A percentile compares a stretch with the other conserved stretches of the same genome.
Evolutionary conservation across 768 basidiomycete genomes (phyloP).

Genomic region (Mycena vulgaris): DNA sequence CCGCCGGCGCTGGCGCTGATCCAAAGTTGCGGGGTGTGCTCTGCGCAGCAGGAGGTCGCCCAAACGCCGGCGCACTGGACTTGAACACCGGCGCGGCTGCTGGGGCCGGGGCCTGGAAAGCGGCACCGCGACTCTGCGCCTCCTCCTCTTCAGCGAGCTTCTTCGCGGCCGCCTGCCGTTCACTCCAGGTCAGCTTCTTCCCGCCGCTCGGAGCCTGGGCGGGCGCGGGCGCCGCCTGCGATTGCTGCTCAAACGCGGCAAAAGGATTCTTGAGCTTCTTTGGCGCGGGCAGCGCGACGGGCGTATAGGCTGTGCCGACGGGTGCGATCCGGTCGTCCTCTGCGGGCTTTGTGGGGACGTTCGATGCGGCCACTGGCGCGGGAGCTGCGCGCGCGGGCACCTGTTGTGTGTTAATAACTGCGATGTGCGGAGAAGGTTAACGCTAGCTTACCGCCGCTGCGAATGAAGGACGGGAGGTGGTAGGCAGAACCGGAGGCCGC

Average conservation of each 20-base stretch:
- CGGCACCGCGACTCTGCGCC: conserved; percentile 71
- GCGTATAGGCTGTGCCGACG: conserved; percentile 90
- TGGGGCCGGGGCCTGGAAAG: conserved; percentile 59
- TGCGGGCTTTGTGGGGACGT: conserved; percentile 73
- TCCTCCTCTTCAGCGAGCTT: conserved; percentile 88
- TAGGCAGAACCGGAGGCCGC: conserved; percentile 64
- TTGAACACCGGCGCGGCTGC: conserved; percentile 58
- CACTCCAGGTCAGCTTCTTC: conserved; percentile 94
- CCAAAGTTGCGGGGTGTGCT: conserved; percentile 62
- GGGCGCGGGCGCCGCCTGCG: conserved; percentile 49
- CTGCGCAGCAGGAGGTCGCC: conserved; percentile 56
- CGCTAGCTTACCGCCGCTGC: conserved; percentile 50
- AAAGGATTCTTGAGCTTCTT: conserved; percentile 92
- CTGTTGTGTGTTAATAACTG: conserved; percentile 13
- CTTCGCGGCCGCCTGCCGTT: conserved; percentile 93
- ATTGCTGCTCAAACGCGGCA: conserved; percentile 69
- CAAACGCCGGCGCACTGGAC: conserved; percentile 64
- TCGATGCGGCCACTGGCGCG: conserved; percentile 61
- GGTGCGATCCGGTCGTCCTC: conserved; percentile 90
- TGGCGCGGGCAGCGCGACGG: conserved; percentile 87
- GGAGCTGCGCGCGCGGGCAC: conserved; percentile 41
- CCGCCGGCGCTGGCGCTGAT: conserved; percentile 54
- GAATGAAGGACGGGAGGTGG: conserved; percentile 58
- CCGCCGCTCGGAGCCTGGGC: conserved; percentile 52
- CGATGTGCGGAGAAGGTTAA: background rate